Conservation (phyloP, 2,329 filamentous ascomycete species). For the Ambrosiella beaveri region DNA sequence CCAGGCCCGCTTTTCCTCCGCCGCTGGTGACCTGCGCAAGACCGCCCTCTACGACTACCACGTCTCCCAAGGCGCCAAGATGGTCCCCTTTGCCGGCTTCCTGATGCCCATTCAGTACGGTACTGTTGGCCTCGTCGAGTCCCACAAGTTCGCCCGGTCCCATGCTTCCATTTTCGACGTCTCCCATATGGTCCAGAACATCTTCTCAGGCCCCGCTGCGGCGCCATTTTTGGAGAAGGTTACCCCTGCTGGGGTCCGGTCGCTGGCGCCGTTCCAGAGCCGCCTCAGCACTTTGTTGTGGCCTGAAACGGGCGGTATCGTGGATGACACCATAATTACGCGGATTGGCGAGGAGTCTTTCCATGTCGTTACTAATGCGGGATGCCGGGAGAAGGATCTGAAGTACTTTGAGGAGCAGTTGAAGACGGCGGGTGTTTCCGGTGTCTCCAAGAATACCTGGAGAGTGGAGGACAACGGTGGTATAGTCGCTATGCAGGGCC, state of each 20-base stretch:
- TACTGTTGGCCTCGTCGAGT: conserved; percentile 59
- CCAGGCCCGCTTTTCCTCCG: conserved; percentile 11
- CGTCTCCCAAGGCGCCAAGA: conserved; percentile 64
- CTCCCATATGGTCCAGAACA: conserved; percentile 88
- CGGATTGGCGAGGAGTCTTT: conserved; percentile 56
- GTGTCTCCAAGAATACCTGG: conserved; percentile 40
- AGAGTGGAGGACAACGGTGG: conserved; percentile 55
- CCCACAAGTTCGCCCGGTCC: conserved; percentile 75
- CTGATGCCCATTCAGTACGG: conserved; percentile 85
- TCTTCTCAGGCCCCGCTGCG: conserved; percentile 64
- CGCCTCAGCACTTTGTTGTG: conserved; percentile 75
- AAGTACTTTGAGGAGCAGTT: conserved; percentile 59
- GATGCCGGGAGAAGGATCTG: conserved; percentile 74
- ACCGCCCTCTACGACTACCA: conserved; percentile 70
- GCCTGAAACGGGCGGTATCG: conserved; percentile 68
- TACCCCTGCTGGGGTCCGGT: conserved; percentile 56
- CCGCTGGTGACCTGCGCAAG: conserved; percentile 28
- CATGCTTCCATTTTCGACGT: conserved; percentile 91
- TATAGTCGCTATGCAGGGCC: conserved; percentile 79
- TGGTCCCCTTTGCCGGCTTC: conserved; percentile 92
- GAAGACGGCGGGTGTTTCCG: conserved; percentile 35
- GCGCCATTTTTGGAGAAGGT: conserved; percentile 66
- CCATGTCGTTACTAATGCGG: conserved; percentile 93
- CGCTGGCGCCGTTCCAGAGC: conserved; percentile 49
- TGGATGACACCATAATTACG: conserved; percentile 87